Percentiles rank a stretch among this genome's conserved stretches.
phyloP scores from a whole-genome alignment of 2,329 filamentous ascomycete genomes.

The Thelonectria blattea region DNA sequence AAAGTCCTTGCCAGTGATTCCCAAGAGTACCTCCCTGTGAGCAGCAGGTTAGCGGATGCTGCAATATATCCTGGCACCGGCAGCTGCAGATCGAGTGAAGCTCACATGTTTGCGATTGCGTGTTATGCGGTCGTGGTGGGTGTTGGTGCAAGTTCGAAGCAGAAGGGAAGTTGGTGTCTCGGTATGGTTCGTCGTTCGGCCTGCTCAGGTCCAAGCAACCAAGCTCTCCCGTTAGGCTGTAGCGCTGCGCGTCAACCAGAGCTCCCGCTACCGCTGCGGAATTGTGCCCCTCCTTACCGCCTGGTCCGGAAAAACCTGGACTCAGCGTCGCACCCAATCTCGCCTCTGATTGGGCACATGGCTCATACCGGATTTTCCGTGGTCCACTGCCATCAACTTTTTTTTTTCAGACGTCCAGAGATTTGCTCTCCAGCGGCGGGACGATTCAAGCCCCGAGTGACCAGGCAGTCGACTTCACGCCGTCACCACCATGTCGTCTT shows the following conservation, averaged over 20 bases:
- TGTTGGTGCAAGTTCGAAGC: constrained; percentile 24
- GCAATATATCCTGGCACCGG: background rate
- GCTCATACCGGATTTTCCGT: constrained; percentile 31
- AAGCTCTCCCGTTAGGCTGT: constrained; percentile 46
- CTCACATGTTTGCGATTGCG: constrained; percentile 37
- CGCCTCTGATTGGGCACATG: constrained; percentile 34
- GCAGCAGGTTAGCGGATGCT: constrained; percentile 21
- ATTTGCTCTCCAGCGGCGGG: constrained; percentile 39
- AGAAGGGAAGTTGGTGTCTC: constrained; percentile 29
- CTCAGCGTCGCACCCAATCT: constrained; percentile 15
- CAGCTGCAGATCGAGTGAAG: constrained; percentile 22
- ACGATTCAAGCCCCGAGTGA: constrained; percentile 34
- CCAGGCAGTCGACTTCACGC: constrained; percentile 34
- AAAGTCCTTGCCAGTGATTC: constrained; percentile 99
- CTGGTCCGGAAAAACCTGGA: constrained; percentile 41
- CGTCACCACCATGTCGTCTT: constrained; percentile 78
- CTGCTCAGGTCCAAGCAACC: constrained; percentile 34
- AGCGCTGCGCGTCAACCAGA: constrained; percentile 45
- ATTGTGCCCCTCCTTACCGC: constrained; percentile 46
- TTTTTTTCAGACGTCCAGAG: constrained; percentile 45
- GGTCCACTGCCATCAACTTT: constrained; percentile 45
- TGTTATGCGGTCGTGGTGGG: constrained; percentile 22
- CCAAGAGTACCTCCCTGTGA: constrained; percentile 91
- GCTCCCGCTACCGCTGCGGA: constrained; percentile 28
- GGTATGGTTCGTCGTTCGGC: constrained; percentile 29